Percentiles rank a stretch among this genome's conserved stretches.
phyloP scores from a whole-genome alignment of 2,329 filamentous ascomycete genomes.

The Sclerotinia sclerotiorum region DNA sequence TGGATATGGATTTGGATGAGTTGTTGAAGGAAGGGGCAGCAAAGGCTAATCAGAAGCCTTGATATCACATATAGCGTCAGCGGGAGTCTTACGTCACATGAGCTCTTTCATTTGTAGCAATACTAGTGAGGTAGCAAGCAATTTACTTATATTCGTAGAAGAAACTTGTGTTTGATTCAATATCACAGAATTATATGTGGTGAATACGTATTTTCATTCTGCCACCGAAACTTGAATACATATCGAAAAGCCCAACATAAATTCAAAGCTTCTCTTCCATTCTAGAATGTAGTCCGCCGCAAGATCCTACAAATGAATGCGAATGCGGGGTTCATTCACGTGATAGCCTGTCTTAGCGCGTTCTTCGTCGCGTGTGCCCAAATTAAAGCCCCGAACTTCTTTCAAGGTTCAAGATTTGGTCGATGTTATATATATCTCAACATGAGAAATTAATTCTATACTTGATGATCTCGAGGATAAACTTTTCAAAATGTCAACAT shows the following conservation, averaged over 20 bases:
- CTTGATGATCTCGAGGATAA: neutral
- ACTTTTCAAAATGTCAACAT: constrained; percentile 66
- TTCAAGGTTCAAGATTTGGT: neutral
- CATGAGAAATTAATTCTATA: neutral
- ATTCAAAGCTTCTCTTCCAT: neutral
- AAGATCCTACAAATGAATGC: no score
- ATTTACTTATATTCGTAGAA: neutral
- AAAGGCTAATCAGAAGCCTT: neutral
- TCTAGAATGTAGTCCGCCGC: neutral
- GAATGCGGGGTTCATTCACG: neutral
- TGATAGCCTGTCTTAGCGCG: constrained; percentile 11
- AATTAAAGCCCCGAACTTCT: neutral
- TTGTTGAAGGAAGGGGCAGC: constrained; percentile 8
- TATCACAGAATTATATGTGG: neutral
- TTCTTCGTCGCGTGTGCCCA: neutral
- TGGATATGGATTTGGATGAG: constrained; percentile 11
- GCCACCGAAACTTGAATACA: neutral
- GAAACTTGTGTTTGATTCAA: neutral
- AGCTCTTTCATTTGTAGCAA: neutral
- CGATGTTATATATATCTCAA: neutral
- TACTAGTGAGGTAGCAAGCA: neutral
- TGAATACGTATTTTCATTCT: neutral
- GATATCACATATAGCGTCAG: neutral
- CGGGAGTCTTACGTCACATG: neutral
- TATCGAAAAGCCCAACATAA: no score